phyloP scores from a whole-genome alignment of 345 rosid species.

The Cardiospermum halicacabum region DNA sequence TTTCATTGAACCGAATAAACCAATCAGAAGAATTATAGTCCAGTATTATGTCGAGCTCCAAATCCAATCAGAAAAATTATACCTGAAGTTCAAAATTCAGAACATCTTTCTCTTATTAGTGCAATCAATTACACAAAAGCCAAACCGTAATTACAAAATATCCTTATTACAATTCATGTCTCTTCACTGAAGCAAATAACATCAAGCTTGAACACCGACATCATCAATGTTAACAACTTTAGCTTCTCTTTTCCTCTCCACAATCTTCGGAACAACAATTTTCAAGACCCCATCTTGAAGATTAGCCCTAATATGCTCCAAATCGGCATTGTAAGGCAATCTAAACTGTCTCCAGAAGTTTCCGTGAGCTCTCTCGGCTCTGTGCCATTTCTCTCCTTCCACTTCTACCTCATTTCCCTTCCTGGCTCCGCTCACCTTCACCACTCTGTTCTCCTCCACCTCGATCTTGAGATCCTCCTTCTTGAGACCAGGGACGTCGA shows the following conservation, averaged over 20 bases:
- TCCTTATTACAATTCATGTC: no score
- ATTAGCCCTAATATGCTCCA: conserved; percentile 28
- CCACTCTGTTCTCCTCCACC: conserved; percentile 31
- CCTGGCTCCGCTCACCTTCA: conserved; percentile 37
- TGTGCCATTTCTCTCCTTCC: conserved; percentile 37
- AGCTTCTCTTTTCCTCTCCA: conserved; percentile 29
- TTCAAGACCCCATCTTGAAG: conserved; percentile 30
- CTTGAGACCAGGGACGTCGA: conserved; percentile 39
- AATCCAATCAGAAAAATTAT: no score
- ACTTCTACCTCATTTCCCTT: conserved; percentile 17
- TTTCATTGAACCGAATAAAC: no score
- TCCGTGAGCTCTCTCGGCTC: conserved; percentile 36
- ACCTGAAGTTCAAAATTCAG: no score
- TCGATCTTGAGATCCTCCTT: conserved; percentile 37
- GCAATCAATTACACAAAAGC: no score
- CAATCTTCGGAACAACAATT: conserved; percentile 27
- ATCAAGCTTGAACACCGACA: no score
- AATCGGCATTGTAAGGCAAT: conserved; percentile 29
- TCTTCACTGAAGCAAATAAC: no score
- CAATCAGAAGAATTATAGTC: no score
- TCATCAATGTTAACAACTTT: conserved; percentile 32
- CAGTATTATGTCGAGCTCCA: no score
- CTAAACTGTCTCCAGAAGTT: conserved; percentile 39
- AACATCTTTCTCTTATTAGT: no score
- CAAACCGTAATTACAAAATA: no score